Evolutionary conservation across 345 rosid species (phyloP).

Genomic region (Populus nigra): DNA sequence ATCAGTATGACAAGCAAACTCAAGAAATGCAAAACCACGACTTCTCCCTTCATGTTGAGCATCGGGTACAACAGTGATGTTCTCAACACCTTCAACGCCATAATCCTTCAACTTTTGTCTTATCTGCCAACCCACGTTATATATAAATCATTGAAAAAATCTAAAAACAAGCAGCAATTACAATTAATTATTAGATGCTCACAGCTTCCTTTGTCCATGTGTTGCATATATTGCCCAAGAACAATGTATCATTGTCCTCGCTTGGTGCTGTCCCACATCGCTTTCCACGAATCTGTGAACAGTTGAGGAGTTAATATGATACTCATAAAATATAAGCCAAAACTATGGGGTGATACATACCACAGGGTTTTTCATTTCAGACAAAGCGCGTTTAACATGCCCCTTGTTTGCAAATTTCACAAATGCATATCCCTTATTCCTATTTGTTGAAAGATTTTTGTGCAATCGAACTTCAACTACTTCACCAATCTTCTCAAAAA

Average conservation of each 20-base stretch:
- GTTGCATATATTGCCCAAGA: slow-evolving; percentile 64
- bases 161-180: not conserved
- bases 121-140: slow-evolving; percentile 37
- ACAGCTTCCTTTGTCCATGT: slow-evolving; percentile 73
- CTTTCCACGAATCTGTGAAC: slow-evolving; percentile 55
- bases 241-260: slow-evolving; percentile 62
- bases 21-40: slow-evolving; percentile 69
- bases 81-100: slow-evolving; percentile 52
- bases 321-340: not conserved
- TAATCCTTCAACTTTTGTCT: slow-evolving; percentile 55
- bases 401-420: slow-evolving; percentile 57
- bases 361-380: slow-evolving; percentile 63
- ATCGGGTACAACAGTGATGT: slow-evolving; percentile 54
- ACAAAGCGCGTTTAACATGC: slow-evolving; percentile 53
- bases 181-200: slow-evolving; percentile 30
- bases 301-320: slow-evolving; percentile 1
- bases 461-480: slow-evolving; percentile 55
- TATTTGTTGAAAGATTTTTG: slow-evolving; percentile 40
- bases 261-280: slow-evolving; percentile 66
- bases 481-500: slow-evolving; percentile 57
- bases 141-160: slow-evolving; percentile 20
- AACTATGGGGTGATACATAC: slow-evolving; percentile 28
- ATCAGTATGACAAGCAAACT: slow-evolving; percentile 59
- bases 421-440: slow-evolving; percentile 64
- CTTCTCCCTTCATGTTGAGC: slow-evolving; percentile 60